Base-by-base conservation (phyloP, 805 yeast genomes). In the Ogataea naganishii region DNA sequence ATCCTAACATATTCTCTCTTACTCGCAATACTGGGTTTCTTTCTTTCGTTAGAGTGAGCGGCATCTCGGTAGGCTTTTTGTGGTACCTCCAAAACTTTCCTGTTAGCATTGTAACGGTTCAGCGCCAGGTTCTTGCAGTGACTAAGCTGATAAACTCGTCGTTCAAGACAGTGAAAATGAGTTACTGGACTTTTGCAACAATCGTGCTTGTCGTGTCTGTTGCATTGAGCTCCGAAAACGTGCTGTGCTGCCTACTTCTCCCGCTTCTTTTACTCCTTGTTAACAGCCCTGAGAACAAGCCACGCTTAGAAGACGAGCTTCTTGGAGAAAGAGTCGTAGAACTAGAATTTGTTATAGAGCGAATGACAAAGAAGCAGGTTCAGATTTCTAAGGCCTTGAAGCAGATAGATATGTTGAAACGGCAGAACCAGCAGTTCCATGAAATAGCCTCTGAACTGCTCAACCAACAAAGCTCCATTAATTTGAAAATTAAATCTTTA, bases 121-220 rank as follows among this genome's bases (percentile, higher is more conserved):
- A 20, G 11, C 11, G 11, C 11, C 11, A 20, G 22, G 9, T 9
- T 20, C 5, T 18, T 4, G 22, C 15, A 8, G 14, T 14, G 8
- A 12, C 11, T 19, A 24, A 20, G 4, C 5, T 12, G 7, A 19
- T 14, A 19, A 12, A 16, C 12, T 11, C 19, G 6, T 4, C 19
- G 5, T 6, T 15, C 3, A 16, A 5, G 6, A 25, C 18, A 15
- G n/a, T 25, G 7, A 25, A 25, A 25, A 6, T 5, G 4, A 17
- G 18, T 11, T 19, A 27, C 8, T 28, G 31, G 31, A 28, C 13
- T n/a, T 17, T 22, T n/a, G 13, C 20, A 7, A 28, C 17, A 14
- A 22, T 28, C 14, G 12, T 28, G 3, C 17, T 28, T 7, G 11
- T 21, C 18, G n/a, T 14, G 4, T 18, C 26, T 8, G 26, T 22